Evolutionary conservation across 257 asterid species (phyloP).

Genomic region (Ocimum tenuiflorum): DNA sequence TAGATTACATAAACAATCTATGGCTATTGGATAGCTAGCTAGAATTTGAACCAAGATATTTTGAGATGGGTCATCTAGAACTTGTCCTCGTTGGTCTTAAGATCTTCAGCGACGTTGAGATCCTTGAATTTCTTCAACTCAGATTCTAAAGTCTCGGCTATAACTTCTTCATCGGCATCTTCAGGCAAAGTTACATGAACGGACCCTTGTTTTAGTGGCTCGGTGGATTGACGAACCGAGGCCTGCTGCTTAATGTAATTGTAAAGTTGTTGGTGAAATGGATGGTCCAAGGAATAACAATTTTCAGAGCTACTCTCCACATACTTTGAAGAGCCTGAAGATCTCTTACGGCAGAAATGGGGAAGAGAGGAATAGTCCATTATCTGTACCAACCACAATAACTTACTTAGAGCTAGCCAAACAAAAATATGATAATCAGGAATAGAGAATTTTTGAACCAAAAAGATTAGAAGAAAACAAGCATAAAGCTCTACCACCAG

Average conservation of each 20-base stretch:
- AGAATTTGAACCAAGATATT: constrained; percentile 12
- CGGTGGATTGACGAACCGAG: constrained; percentile 15
- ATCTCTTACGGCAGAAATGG: constrained; percentile 60
- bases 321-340: constrained; percentile 44
- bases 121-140: constrained; percentile 44
- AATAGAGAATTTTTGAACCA: background rate
- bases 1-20: background rate
- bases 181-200: constrained; percentile 61
- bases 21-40: background rate
- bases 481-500: no score
- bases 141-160: constrained; percentile 46
- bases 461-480: background rate
- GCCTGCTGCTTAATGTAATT: constrained; percentile 47
- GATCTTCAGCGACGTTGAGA: constrained; percentile 25
- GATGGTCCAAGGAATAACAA: constrained; percentile 63
- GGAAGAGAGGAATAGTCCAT: constrained; percentile 78
- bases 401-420: background rate
- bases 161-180: constrained; percentile 43
- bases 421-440: background rate
- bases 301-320: constrained; percentile 23
- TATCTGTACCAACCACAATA: constrained; percentile 41
- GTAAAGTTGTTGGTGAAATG: constrained; percentile 61
- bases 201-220: constrained; percentile 53
- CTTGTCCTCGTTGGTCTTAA: constrained; percentile 22
- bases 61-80: constrained; percentile 11